Percentiles rank a stretch among this genome's conserved stretches.
phyloP scores from a whole-genome alignment of 1,284 basidiomycete species.

The Irpex rosettiformis region DNA sequence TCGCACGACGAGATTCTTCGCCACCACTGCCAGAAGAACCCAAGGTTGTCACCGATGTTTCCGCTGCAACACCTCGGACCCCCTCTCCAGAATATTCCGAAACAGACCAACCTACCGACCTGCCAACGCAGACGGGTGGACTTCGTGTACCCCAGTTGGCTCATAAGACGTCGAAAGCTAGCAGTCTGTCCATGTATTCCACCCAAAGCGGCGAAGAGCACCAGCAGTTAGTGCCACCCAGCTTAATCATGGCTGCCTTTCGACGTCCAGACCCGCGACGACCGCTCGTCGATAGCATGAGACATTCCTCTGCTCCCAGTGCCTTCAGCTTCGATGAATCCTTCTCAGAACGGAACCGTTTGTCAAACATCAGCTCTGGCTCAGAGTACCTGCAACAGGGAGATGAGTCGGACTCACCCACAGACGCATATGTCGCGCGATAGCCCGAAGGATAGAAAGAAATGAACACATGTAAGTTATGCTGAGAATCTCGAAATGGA shows the following conservation, averaged over 20 bases:
- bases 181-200: constrained; percentile 32
- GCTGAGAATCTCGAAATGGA: not conserved
- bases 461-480: not conserved
- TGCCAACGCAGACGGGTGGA: not conserved
- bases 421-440: constrained; percentile 12
- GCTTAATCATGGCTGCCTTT: constrained; percentile 24
- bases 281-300: constrained; percentile 20
- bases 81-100: constrained; percentile 1
- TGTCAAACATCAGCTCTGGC: constrained; percentile 28
- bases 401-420: constrained; percentile 17
- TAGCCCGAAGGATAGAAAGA: not conserved
- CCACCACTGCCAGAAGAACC: not conserved
- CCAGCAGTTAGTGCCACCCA: constrained; percentile 23
- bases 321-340: constrained; percentile 20
- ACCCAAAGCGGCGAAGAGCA: constrained; percentile 31
- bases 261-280: constrained; percentile 20
- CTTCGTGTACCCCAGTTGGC: constrained; percentile 7
- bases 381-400: constrained; percentile 26
- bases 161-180: constrained; percentile 28
- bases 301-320: constrained; percentile 20
- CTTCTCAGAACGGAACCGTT: constrained; percentile 16
- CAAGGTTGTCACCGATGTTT: not conserved
- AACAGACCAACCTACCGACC: not conserved
- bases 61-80: not conserved
- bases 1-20: not conserved